Evolutionary conservation across 2,329 filamentous ascomycete genomes (phyloP).

Genomic region (Ophiostoma ulmi): DNA sequence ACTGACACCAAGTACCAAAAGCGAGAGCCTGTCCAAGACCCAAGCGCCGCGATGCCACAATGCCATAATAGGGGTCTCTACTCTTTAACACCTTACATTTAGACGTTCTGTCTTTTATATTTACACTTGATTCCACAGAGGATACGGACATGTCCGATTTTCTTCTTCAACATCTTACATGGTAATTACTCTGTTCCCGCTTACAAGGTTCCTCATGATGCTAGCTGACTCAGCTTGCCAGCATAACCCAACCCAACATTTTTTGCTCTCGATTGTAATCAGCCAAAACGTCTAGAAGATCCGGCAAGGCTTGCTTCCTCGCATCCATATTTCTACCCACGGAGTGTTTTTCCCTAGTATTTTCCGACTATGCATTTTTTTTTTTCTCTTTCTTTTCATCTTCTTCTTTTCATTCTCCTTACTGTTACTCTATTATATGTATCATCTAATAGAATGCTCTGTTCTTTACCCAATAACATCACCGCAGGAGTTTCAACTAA

Average conservation of each 20-base stretch:
- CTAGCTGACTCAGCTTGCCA: neutral
- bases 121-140: neutral
- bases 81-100: neutral
- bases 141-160: neutral
- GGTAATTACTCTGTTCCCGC: neutral
- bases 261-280: constrained; percentile 2
- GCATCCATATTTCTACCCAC: neutral
- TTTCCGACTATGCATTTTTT: neutral
- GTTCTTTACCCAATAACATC: neutral
- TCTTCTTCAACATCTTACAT: neutral
- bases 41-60: neutral
- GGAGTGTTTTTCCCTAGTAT: neutral
- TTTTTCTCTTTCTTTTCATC: neutral
- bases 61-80: neutral
- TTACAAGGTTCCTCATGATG: neutral
- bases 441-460: neutral
- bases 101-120: neutral
- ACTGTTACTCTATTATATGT: neutral
- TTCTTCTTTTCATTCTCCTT: neutral
- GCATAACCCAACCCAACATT: neutral
- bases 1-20: neutral
- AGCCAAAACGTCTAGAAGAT: constrained; percentile 5
- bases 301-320: neutral
- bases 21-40: neutral
- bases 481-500: neutral